Percentiles rank a stretch among this genome's conserved stretches.
phyloP scores from a whole-genome alignment of 2,329 filamentous ascomycete genomes.

The Chaetomiaceae sp. region DNA sequence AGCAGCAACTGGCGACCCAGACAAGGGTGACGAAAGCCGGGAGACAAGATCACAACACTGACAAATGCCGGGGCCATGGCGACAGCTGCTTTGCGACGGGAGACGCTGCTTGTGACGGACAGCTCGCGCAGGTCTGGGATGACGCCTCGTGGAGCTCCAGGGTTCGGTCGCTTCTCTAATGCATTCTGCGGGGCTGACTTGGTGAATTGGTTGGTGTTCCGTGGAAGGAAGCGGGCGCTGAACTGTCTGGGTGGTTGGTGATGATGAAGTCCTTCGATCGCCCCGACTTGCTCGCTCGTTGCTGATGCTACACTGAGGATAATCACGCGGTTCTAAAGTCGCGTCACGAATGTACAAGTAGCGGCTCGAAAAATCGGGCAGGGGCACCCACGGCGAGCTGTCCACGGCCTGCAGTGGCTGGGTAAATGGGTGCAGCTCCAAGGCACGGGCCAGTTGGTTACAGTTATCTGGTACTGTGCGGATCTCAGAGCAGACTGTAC shows the following conservation, averaged over 20 bases:
- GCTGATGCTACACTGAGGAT: not conserved
- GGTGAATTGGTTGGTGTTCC: not conserved
- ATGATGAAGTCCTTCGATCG: too few relatives aligned
- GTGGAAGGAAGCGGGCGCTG: too few relatives aligned
- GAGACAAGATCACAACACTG: slow-evolving; percentile 1
- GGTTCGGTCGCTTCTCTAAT: not conserved
- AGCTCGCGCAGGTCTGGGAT: not conserved
- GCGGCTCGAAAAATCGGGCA: slow-evolving; percentile 19
- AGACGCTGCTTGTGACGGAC: not conserved
- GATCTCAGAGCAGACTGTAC: too few relatives aligned
- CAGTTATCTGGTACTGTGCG: not conserved
- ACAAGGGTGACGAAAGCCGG: not conserved
- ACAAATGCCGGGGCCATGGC: slow-evolving; percentile 24
- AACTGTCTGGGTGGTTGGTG: too few relatives aligned
- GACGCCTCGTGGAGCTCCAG: slow-evolving; percentile 2
- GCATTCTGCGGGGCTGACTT: slow-evolving; percentile 5
- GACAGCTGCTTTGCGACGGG: not conserved
- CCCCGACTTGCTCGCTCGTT: too few relatives aligned
- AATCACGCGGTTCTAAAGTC: slow-evolving; percentile 16
- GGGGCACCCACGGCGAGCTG: slow-evolving; percentile 1
- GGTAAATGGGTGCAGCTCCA: too few relatives aligned
- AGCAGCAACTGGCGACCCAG: not conserved
- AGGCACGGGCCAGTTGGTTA: slow-evolving; percentile 9
- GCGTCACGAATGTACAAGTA: slow-evolving; percentile 5
- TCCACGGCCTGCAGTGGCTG: not conserved